Evolutionary conservation across 306 rosid genomes (phyloP), one percentile per base, ranked within the genome.

Genomic region (Notholithocarpus densiflorus): DNA sequence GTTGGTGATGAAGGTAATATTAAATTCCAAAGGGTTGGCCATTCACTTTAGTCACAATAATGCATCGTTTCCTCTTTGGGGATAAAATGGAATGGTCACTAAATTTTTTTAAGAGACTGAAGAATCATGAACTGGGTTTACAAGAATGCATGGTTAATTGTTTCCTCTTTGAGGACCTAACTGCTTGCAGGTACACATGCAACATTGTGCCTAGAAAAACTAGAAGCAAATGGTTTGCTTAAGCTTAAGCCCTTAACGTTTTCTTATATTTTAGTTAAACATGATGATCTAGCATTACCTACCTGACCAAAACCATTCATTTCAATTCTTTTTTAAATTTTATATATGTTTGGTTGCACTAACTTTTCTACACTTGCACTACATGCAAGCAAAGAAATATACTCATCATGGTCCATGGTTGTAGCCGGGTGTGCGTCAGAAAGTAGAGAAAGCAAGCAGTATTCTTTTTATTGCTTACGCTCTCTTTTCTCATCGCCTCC

Each of bases 401-500:
- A n/a, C 1, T 9, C 11, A 51, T 43, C 12, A 40, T 40, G 40
- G 56, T 75, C 51, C 77, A 32, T 32, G n/a, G 71, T 82, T 53
- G 62, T 73, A 76, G 59, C 78, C 74, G 57, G 66, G 81, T 31
- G 65, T 31, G 31, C 52, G 74, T 84, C 74, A 55, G 74, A 51
- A 37, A 66, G 80, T 71, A 65, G 64, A 68, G 76, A 56, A 66
- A 40, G 62, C 37, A 48, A 71, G 77, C 51, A 34, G 53, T 55
- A 62, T 80, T 75, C 74, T 56, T 85, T 80, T 79, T 69, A 76
- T 76, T 56, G 80, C 71, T 83, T 56, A 40, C 60, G 59, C 79
- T 45, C 56, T 75, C 70, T 80, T 88, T 89, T 87, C 85, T 79
- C 73, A 89, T 84, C 92, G 71, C 79, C 88, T 84, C 77, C 80